Evolutionary conservation across 2,329 filamentous ascomycete genomes (phyloP).

Genomic region (Colletotrichum navitas): DNA sequence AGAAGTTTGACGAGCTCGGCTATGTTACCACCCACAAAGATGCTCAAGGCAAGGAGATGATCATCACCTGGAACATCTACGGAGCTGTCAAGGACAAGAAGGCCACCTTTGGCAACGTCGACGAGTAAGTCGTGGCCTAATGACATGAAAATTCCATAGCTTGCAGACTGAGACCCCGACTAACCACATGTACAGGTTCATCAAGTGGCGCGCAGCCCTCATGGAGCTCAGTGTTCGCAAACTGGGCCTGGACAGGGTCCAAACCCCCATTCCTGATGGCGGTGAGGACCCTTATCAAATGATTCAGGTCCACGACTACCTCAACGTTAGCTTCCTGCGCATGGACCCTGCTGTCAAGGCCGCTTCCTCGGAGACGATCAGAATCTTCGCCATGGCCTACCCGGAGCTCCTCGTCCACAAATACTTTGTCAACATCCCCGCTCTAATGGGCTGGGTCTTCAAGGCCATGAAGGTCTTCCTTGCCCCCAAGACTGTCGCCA

Average conservation of each 20-base stretch:
- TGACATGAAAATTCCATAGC: neutral
- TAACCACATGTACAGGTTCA: slow-evolving; percentile 70
- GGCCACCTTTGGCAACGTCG: slow-evolving; percentile 84
- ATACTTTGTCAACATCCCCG: slow-evolving; percentile 95
- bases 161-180: neutral
- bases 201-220: slow-evolving; percentile 88
- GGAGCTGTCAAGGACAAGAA: slow-evolving; percentile 86
- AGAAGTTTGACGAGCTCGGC: slow-evolving; percentile 82
- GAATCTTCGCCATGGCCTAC: slow-evolving; percentile 84
- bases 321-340: slow-evolving; percentile 86
- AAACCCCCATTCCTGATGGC: slow-evolving; percentile 77
- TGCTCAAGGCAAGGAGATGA: slow-evolving; percentile 65
- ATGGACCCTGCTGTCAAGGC: slow-evolving; percentile 80
- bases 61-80: slow-evolving; percentile 95
- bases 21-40: slow-evolving; percentile 81
- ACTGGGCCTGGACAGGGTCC: slow-evolving; percentile 78
- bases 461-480: slow-evolving; percentile 81
- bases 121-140: slow-evolving; percentile 72
- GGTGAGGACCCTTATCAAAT: slow-evolving; percentile 89
- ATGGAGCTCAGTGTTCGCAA: slow-evolving; percentile 89
- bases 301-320: slow-evolving; percentile 94
- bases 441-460: slow-evolving; percentile 91
- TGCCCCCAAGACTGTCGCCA: slow-evolving; percentile 79
- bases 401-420: slow-evolving; percentile 88
- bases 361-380: slow-evolving; percentile 77